Percentiles rank a stretch among this genome's conserved stretches.
phyloP scores from a whole-genome alignment of 73 alveolate genomes.

The Halteria grandinella region DNA sequence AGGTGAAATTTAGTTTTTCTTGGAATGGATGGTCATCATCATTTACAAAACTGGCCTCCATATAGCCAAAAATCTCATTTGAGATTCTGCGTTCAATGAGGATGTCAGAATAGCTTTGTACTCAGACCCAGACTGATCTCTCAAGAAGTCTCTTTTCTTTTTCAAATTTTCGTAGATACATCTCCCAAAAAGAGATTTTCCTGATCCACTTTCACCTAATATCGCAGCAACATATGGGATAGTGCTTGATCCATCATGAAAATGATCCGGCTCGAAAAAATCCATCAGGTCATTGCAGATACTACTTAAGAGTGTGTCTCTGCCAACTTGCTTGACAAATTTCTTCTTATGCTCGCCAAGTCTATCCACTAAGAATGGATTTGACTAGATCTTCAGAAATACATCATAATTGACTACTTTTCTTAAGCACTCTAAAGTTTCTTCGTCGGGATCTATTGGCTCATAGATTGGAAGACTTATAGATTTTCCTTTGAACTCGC shows the following conservation, averaged over 20 bases:
- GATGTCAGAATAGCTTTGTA: slow-evolving; percentile 18
- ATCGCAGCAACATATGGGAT: slow-evolving; percentile 20
- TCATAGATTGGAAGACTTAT: slow-evolving; percentile 66
- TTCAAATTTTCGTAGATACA: slow-evolving; percentile 22
- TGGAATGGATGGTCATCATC: too few species aligned
- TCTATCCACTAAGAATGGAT: slow-evolving; percentile 65
- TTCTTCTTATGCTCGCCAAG: slow-evolving; percentile 28
- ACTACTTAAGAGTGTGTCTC: slow-evolving; percentile 24
- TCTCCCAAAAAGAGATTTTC: slow-evolving; percentile 35
- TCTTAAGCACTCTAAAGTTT: neutral
- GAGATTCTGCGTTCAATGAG: slow-evolving; percentile 33
- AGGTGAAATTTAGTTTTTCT: too few species aligned
- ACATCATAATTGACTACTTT: slow-evolving; percentile 20
- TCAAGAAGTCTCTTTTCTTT: slow-evolving; percentile 25
- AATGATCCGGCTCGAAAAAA: slow-evolving; percentile 14
- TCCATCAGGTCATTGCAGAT: slow-evolving; percentile 27
- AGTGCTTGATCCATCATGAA: too few species aligned
- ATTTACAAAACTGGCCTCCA: slow-evolving; percentile 42
- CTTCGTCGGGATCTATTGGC: slow-evolving; percentile 66
- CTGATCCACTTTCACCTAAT: slow-evolving; percentile 43
- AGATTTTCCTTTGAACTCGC: slow-evolving; percentile 66
- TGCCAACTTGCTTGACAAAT: slow-evolving; percentile 36
- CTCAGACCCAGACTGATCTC: slow-evolving; percentile 51
- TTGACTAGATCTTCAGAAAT: slow-evolving; percentile 51
- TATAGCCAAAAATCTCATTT: slow-evolving; percentile 25